Conservation (phyloP, 257 asterid species). For the Fraxinus cuspidata region DNA sequence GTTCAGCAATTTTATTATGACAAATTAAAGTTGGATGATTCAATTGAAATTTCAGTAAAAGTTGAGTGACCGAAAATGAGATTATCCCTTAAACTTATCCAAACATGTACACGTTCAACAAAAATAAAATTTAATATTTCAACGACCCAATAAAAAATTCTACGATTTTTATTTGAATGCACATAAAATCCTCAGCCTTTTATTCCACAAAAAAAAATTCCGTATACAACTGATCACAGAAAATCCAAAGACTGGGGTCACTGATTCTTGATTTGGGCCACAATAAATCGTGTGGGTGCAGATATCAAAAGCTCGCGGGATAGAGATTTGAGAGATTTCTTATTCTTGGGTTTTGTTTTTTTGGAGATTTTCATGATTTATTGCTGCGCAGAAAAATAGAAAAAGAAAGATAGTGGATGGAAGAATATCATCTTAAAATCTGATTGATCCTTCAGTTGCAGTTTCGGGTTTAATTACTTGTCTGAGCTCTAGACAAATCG, state of each 20-base stretch:
- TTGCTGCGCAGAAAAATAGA: conserved; percentile 7
- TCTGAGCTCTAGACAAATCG: no score
- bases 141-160: background rate
- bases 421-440: conserved; percentile 7
- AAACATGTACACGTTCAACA: no score
- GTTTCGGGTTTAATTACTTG: background rate
- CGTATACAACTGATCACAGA: background rate
- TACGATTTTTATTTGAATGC: background rate
- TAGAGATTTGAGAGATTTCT: conserved; percentile 38
- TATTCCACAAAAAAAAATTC: background rate
- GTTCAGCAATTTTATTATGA: no score
- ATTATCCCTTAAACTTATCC: no score
- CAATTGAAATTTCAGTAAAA: no score
- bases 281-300: conserved; percentile 28
- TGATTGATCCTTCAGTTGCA: background rate
- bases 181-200: background rate
- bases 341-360: conserved; percentile 22
- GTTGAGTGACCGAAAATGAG: no score
- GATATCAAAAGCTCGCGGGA: conserved; percentile 39
- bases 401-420: conserved; percentile 21
- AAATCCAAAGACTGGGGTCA: conserved; percentile 33
- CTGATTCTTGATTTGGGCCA: conserved; percentile 45
- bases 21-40: no score
- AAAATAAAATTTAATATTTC: no score
- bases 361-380: conserved; percentile 18